Evolutionary conservation across 768 basidiomycete species (phyloP).

Genomic region (Rhodotorula sphaerocarpa): DNA sequence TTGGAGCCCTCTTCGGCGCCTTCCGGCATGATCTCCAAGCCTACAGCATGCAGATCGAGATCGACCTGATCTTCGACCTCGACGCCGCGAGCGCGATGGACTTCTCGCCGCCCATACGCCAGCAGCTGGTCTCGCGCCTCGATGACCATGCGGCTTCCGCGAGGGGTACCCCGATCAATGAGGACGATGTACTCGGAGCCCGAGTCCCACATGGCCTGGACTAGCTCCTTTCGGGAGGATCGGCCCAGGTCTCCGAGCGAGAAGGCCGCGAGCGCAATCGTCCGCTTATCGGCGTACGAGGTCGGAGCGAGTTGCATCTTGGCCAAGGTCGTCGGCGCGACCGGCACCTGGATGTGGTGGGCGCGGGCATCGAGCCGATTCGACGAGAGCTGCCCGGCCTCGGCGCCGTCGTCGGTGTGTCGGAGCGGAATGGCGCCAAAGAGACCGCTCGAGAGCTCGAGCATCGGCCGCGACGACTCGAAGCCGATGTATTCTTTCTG

Average conservation of each 20-base stretch:
- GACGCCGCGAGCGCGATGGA: neutral
- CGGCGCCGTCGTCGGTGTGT: slow-evolving; percentile 11
- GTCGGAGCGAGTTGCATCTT: slow-evolving; percentile 41
- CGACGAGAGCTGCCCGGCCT: slow-evolving; percentile 3
- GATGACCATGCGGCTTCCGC: slow-evolving; percentile 69
- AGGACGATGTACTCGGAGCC: slow-evolving; percentile 79
- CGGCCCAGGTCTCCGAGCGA: slow-evolving; percentile 54
- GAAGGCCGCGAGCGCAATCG: slow-evolving; percentile 77
- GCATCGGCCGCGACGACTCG: slow-evolving; percentile 49
- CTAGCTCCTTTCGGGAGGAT: slow-evolving; percentile 54
- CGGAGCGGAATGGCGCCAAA: slow-evolving; percentile 33
- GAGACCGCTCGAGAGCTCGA: slow-evolving; percentile 32
- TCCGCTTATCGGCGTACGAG: slow-evolving; percentile 37
- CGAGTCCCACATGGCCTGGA: slow-evolving; percentile 84
- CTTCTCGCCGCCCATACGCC: slow-evolving; percentile 15
- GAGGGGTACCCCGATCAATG: slow-evolving; percentile 69
- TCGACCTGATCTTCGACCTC: slow-evolving; percentile 41
- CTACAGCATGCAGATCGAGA: slow-evolving; percentile 39
- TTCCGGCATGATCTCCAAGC: slow-evolving; percentile 18
- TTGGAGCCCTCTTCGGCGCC: slow-evolving; percentile 27
- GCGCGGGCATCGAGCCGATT: slow-evolving; percentile 16
- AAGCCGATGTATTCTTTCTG: slow-evolving; percentile 56
- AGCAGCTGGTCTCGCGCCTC: slow-evolving; percentile 69
- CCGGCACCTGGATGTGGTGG: slow-evolving; percentile 30
- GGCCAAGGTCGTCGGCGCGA: slow-evolving; percentile 54